phyloP scores from a whole-genome alignment of 2,329 filamentous ascomycete genomes.

The Thelonectria blattea region DNA sequence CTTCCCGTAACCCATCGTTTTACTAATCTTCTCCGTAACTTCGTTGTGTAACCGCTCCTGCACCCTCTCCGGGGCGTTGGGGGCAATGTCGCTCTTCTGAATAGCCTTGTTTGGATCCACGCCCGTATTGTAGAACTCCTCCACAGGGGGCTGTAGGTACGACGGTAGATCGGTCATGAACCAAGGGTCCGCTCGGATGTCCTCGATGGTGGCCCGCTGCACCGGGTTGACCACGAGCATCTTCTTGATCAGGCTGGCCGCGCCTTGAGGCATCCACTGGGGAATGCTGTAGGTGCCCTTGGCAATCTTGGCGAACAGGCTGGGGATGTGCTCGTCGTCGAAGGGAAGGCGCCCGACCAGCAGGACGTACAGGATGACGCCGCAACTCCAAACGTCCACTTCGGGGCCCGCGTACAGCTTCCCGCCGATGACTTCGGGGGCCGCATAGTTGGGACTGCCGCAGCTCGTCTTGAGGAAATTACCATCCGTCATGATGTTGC shows the following conservation, averaged over 20 bases:
- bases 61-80: constrained; percentile 76
- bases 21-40: constrained; percentile 93
- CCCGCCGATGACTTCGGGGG: constrained; percentile 95
- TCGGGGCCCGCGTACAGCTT: constrained; percentile 97
- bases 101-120: constrained; percentile 93
- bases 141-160: constrained; percentile 85
- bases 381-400: constrained; percentile 98
- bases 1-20: constrained; percentile 97
- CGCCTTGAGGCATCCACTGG: constrained; percentile 86
- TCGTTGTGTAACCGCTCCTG: constrained; percentile 91
- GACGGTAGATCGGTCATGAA: constrained; percentile 85
- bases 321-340: constrained; percentile 97
- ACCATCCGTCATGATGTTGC: constrained; percentile 99
- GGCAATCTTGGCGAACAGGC: constrained; percentile 96
- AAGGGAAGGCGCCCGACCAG: constrained; percentile 87
- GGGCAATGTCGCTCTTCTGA: constrained; percentile 79
- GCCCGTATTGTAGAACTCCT: constrained; percentile 94
- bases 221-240: constrained; percentile 97
- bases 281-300: constrained; percentile 93
- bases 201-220: constrained; percentile 89
- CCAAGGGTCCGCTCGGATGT: constrained; percentile 94
- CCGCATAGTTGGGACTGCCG: constrained; percentile 97
- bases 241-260: constrained; percentile 80
- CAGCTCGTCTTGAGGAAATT: constrained; percentile 99
- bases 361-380: constrained; percentile 86